phyloP scores from a whole-genome alignment of 2,329 filamentous ascomycete genomes.

The Epichloe bromicola region DNA sequence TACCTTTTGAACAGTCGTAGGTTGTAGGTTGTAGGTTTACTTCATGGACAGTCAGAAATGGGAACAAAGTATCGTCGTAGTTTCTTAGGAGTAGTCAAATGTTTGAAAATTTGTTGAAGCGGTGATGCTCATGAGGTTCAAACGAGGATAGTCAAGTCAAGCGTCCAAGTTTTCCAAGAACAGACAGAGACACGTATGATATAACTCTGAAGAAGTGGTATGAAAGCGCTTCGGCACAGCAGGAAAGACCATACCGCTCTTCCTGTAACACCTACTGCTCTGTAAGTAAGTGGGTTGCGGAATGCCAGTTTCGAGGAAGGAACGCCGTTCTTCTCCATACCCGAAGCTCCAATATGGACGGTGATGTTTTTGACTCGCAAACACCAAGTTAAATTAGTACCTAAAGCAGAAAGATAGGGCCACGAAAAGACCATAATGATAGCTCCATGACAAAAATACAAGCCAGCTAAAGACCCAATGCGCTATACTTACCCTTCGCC shows the following conservation, averaged over 20 bases:
- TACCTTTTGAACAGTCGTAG: neutral
- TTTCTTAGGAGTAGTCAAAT: neutral
- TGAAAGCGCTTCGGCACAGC: neutral
- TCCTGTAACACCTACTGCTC: neutral
- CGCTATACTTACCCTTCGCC: conserved; percentile 19
- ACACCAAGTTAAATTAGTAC: neutral
- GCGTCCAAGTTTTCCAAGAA: neutral
- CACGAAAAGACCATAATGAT: neutral
- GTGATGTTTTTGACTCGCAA: neutral
- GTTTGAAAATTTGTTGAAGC: neutral
- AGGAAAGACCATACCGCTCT: neutral
- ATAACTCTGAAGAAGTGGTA: neutral
- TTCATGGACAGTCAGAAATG: neutral
- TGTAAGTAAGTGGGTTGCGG: neutral
- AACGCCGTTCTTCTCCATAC: neutral
- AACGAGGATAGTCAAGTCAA: neutral
- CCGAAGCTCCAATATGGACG: neutral
- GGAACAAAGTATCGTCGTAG: neutral
- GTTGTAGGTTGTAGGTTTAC: neutral
- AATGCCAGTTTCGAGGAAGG: neutral
- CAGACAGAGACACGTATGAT: neutral
- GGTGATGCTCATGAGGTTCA: neutral
- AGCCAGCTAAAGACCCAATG: conserved; percentile 19
- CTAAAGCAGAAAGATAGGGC: neutral
- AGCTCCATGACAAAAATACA: neutral